phyloP scores from a whole-genome alignment of 768 basidiomycete genomes.

The Calocybe gangraenosa region DNA sequence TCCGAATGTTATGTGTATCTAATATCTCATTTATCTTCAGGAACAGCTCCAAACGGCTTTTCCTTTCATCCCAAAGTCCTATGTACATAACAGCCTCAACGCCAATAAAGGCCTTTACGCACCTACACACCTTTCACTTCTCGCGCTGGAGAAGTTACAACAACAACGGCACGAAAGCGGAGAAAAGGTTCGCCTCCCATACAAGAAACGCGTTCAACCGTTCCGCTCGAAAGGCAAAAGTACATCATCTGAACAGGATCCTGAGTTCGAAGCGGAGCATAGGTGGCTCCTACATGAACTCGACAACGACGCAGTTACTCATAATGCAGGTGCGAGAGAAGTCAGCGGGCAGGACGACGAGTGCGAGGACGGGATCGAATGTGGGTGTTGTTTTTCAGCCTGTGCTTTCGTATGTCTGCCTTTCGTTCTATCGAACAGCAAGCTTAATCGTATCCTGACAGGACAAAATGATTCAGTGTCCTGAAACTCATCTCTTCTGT shows the following conservation, averaged over 20 bases:
- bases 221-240: conserved; percentile 25
- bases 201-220: conserved; percentile 28
- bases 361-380: conserved; percentile 66
- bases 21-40: conserved; percentile 22
- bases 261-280: conserved; percentile 39
- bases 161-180: conserved; percentile 5
- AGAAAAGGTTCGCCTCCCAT: conserved; percentile 27
- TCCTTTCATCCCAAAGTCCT: conserved; percentile 50
- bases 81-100: conserved; percentile 43
- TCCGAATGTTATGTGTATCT: not conserved
- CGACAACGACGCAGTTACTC: conserved; percentile 20
- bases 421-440: not conserved
- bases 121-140: conserved; percentile 55
- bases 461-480: conserved; percentile 86
- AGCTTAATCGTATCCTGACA: conserved; percentile 23
- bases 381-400: conserved; percentile 79
- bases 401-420: conserved; percentile 60
- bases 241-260: conserved; percentile 28
- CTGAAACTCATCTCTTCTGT: conserved; percentile 89
- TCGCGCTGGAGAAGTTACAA: conserved; percentile 28
- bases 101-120: conserved; percentile 51
- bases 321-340: conserved; percentile 23
- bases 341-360: conserved; percentile 16
- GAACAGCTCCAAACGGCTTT: conserved; percentile 53
- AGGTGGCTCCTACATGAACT: conserved; percentile 35